Evolutionary conservation across 2,329 filamentous ascomycete species (phyloP), one percentile per base, ranked within the genome.

Genomic region (Phoma herbarum): DNA sequence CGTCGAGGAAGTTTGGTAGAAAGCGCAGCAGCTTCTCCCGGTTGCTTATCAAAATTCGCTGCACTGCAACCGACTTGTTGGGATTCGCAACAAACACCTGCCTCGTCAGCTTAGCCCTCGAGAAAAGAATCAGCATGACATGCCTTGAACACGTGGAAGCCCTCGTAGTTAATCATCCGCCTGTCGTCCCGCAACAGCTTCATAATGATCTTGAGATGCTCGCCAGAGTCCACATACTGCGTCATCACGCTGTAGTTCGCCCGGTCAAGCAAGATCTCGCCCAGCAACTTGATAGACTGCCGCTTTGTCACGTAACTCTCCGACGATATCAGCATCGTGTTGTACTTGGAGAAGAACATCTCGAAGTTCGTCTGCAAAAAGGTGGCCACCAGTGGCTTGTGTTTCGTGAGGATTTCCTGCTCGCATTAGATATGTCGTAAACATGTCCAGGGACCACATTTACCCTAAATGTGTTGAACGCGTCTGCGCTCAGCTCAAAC

Each of bases 201-300:
- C 95, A 99, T 99, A 81, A 93, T 95, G 64, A 98, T 90, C 81
- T 99, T 99, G 68, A 99, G 85, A 74, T 99, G 93, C 75, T 98
- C 94, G 60, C 93, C 93, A 47, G 90, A 89, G 76, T 97, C 93
- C 58, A 99, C 95, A 75, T 98, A 99, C 62, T 90, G 88, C 57
- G 94, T 98, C 95, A 99, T 99, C 74, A 98, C 92, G 74, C 89
- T 92, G 82, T 99, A 99, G 79, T 99, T 98, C 63, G 94, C 92
- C 42, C 95, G 88, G 77, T 98, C 95, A 31, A 99, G 85, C 55
- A 99, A 81, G 46, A 99, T 92, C 80, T 99, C 95, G 52, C 95
- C 95, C 1, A 99, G 86, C 42, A 99, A 85, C 78, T 99, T 99
- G 80, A 98, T 98, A 16, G 93, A 97, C 79, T 99, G 95, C 48